Base-by-base conservation (phyloP, 805 yeast species). In the Yarrowia yakushimensis region DNA sequence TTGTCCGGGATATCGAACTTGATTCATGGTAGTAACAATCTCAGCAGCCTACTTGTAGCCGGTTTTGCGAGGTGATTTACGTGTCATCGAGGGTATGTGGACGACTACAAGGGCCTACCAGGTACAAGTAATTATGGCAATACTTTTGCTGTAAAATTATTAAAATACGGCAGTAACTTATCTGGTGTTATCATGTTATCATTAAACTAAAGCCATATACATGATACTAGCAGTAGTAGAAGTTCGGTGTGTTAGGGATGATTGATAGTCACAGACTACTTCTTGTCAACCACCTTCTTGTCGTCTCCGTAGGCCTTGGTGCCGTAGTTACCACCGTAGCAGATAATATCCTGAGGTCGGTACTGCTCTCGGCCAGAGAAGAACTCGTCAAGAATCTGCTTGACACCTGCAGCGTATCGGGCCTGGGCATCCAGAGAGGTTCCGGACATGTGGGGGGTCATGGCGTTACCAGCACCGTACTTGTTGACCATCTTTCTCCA, bases 371-470 rank as follows among this genome's bases (percentile, higher is more conserved):
- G 85, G 55, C 84, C 83, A 61, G 81, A 60, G 74, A 88, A 82
- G 77, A 82, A 87, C 31, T 84, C 79, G 63, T 80, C 78, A 73
- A 88, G 80, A 69, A 88, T 87, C 67, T 77, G 77, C 77, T 84
- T 81, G 37, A 85, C 85, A 59, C 96, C 96, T 25, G 74, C 75
- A 17, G 93, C 83, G 69, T 88, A 88, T 70, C 94, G 80, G 41
- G 78, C 77, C 77, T 88, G 94, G 36, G 96, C 93, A 73, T 88
- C 93, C 67, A 88, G 77, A 43, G 90, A 84, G 25, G 93, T 85
- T 65, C 96, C 94, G 61, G 89, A 84, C 68, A 85, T 82, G 71
- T 87, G 94, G 20, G 92, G 91, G 59, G 90, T 86, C 93, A 88
- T 87, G 61, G 92, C 93, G 69, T 88, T 88, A 67, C 93, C 93